A percentile compares a stretch with the other conserved stretches of the same genome.
These are phyloP conservation scores for Picea abies DNA, from an alignment of 83 land plant species.

Conservation along the genomic window DNA sequence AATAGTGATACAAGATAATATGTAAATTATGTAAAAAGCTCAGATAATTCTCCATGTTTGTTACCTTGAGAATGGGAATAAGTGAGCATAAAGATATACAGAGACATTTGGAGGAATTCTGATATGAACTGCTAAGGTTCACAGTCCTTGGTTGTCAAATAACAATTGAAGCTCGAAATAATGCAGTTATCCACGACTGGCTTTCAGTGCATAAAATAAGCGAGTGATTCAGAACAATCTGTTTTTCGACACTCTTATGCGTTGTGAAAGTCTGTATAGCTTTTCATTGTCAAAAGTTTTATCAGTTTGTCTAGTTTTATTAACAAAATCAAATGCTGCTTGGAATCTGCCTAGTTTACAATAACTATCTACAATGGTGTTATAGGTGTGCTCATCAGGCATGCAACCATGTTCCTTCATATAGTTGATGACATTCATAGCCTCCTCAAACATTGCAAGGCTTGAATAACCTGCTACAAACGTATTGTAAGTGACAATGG, in stretches of 20 bases:
- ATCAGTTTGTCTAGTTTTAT: slow-evolving; percentile 35
- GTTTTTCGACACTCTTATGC: slow-evolving; percentile 27
- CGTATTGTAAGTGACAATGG: slow-evolving; percentile 81
- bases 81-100: neutral
- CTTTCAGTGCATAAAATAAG: neutral
- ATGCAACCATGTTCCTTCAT: slow-evolving; percentile 81
- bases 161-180: neutral
- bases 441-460: slow-evolving; percentile 71
- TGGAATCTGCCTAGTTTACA: slow-evolving; percentile 55
- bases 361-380: slow-evolving; percentile 68
- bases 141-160: neutral
- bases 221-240: neutral
- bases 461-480: slow-evolving; percentile 65
- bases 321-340: slow-evolving; percentile 64
- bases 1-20: neutral
- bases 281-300: slow-evolving; percentile 25
- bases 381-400: slow-evolving; percentile 79
- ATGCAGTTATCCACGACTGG: neutral
- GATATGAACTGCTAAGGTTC: neutral
- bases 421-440: slow-evolving; percentile 61
- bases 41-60: neutral
- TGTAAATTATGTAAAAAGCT: neutral
- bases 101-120: neutral
- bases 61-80: neutral
- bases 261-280: slow-evolving; percentile 25